phyloP scores from a whole-genome alignment of 1,284 basidiomycete species.

The Cutaneotrichosporon sp. region DNA sequence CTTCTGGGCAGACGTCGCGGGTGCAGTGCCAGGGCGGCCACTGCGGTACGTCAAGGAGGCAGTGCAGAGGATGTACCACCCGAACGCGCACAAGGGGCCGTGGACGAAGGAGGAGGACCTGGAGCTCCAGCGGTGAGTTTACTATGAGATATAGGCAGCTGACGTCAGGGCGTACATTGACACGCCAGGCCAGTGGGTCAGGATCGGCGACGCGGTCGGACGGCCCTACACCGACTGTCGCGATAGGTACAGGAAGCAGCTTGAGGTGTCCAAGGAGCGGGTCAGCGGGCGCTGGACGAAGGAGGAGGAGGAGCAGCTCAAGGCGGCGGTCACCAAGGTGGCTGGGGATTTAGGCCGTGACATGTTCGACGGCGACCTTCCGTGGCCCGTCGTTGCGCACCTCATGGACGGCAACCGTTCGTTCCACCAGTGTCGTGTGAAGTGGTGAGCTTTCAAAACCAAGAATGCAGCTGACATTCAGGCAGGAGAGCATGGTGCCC shows the following conservation, averaged over 20 bases:
- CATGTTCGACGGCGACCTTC: conserved; percentile 27
- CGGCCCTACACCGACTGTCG: conserved; percentile 42
- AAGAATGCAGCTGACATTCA: not conserved
- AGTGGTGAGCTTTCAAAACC: conserved; percentile 25
- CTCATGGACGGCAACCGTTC: conserved; percentile 33
- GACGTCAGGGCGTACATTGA: conserved; percentile 33
- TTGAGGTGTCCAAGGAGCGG: conserved; percentile 24
- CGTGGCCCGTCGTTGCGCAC: conserved; percentile 35
- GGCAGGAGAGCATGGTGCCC: conserved; percentile 19
- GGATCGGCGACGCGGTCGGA: conserved; percentile 39
- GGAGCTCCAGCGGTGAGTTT: conserved; percentile 33
- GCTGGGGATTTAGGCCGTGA: conserved; percentile 28
- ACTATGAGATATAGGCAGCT: not conserved
- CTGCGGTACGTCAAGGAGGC: conserved; percentile 42
- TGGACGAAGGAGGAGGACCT: conserved; percentile 44
- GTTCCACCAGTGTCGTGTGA: conserved; percentile 35
- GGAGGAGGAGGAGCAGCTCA: conserved; percentile 28
- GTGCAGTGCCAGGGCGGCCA: conserved; percentile 41
- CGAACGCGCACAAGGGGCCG: conserved; percentile 39
- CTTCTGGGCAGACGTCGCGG: conserved; percentile 46
- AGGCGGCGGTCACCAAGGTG: conserved; percentile 26
- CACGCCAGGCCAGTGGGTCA: conserved; percentile 38
- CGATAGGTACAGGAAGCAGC: conserved; percentile 40
- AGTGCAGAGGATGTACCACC: conserved; percentile 42
- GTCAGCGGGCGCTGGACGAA: conserved; percentile 28